Conservation (phyloP, 2,329 filamentous ascomycete genomes). For the Sporothrix mexicana region DNA sequence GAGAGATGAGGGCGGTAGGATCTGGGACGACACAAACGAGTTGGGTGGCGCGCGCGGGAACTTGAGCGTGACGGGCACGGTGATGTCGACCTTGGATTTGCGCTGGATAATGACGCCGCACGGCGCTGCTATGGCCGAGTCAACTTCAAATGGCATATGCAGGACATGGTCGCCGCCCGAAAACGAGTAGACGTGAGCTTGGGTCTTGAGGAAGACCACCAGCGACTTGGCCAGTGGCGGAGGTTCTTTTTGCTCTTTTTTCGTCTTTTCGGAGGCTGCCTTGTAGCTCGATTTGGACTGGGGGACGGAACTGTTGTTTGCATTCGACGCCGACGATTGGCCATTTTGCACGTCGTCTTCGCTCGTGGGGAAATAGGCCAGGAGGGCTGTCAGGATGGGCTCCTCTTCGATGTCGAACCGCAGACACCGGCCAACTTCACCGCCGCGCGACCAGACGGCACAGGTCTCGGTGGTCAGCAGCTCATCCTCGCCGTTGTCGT, state of each 20-base stretch:
- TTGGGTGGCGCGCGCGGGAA: slow-evolving; percentile 74
- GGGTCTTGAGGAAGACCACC: slow-evolving; percentile 89
- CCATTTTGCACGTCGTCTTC: slow-evolving; percentile 34
- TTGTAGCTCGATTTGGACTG: background rate
- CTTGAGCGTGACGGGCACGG: slow-evolving; percentile 59
- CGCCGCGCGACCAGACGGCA: slow-evolving; percentile 89
- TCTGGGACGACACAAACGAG: slow-evolving; percentile 78
- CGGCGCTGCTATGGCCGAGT: slow-evolving; percentile 81
- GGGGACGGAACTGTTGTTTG: background rate
- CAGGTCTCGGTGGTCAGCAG: slow-evolving; percentile 74
- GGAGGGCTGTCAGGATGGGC: slow-evolving; percentile 79
- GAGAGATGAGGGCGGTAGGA: slow-evolving; percentile 56
- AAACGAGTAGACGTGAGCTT: slow-evolving; percentile 92
- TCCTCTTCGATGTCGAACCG: slow-evolving; percentile 88
- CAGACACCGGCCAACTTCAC: slow-evolving; percentile 83
- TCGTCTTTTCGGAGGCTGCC: slow-evolving; percentile 1
- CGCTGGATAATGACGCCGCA: slow-evolving; percentile 85
- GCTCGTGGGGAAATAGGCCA: slow-evolving; percentile 74
- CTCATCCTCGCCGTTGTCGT: slow-evolving; percentile 71
- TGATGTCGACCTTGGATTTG: slow-evolving; percentile 63
- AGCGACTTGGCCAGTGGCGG: slow-evolving; percentile 67
- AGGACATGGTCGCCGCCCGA: slow-evolving; percentile 86
- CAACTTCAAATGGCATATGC: slow-evolving; percentile 93
- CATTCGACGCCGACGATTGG: background rate
- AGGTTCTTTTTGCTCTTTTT: background rate